A percentile compares a stretch with the other conserved stretches of the same genome.
Conservation (phyloP, 2,329 filamentous ascomycete genomes). For the Pezicula radicicola region DNA sequence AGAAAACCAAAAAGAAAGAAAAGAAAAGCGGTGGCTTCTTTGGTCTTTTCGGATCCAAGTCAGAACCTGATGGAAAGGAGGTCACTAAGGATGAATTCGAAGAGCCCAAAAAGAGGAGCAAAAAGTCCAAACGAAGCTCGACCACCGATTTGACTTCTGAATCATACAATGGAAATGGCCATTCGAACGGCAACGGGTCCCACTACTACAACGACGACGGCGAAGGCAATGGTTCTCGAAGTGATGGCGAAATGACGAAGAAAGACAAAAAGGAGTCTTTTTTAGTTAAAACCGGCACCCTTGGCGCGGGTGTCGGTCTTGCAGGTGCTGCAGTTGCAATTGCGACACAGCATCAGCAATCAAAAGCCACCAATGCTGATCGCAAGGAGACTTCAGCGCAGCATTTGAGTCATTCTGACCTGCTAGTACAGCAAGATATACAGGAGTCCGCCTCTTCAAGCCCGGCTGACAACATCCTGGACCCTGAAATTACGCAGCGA, state of each 20-base stretch:
- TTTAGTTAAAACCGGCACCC: constrained; percentile 70
- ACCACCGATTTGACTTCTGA: constrained; percentile 23
- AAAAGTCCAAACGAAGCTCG: constrained; percentile 28
- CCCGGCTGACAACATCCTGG: constrained; percentile 37
- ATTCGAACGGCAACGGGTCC: constrained; percentile 14
- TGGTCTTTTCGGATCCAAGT: constrained; percentile 33
- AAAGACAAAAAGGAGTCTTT: constrained; percentile 51
- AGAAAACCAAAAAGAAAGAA: constrained; percentile 34
- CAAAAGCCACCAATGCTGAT: constrained; percentile 28
- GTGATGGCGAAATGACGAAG: constrained; percentile 22
- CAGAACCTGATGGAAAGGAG: constrained; percentile 23
- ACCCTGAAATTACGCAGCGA: constrained; percentile 56
- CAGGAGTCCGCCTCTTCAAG: background rate
- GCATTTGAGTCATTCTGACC: background rate
- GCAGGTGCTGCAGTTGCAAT: constrained; percentile 42
- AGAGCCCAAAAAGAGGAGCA: constrained; percentile 25
- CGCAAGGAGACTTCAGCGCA: constrained; percentile 18
- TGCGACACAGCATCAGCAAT: constrained; percentile 30
- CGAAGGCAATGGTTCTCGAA: constrained; percentile 12
- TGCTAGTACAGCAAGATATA: background rate
- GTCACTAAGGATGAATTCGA: constrained; percentile 23
- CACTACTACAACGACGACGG: constrained; percentile 17
- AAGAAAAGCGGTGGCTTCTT: constrained; percentile 43
- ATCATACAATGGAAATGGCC: constrained; percentile 19
- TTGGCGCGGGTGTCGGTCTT: constrained; percentile 67